Conservation (phyloP, 2,329 filamentous ascomycete species). For the Aspergillus japonicus region DNA sequence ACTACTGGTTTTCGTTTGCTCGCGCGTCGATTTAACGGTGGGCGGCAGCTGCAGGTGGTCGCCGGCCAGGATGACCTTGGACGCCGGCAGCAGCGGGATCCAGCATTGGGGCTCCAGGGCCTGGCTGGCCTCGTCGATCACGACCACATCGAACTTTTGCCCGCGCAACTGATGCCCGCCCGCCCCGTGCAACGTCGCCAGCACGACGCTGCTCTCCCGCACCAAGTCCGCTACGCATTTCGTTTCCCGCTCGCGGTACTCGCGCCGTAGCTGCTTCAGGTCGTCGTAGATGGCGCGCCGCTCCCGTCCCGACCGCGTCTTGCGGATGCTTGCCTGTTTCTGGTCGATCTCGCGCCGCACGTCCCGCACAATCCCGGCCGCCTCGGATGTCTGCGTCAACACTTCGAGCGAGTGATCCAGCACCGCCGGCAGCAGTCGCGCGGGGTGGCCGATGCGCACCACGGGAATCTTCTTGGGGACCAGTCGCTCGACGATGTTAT, state of each 20-base stretch:
- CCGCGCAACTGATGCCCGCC: constrained; percentile 79
- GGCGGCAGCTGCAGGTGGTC: constrained; percentile 93
- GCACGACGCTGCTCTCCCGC: constrained; percentile 75
- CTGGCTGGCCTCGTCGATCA: constrained; percentile 95
- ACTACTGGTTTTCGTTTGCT: constrained; percentile 50
- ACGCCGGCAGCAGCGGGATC: constrained; percentile 76
- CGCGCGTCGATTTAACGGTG: constrained; percentile 76
- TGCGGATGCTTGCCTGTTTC: constrained; percentile 84
- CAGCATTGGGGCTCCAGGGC: constrained; percentile 96
- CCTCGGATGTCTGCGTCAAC: constrained; percentile 84
- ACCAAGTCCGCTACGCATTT: constrained; percentile 77
- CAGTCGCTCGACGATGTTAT: constrained; percentile 94
- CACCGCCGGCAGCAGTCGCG: constrained; percentile 82
- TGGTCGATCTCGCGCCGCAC: constrained; percentile 89
- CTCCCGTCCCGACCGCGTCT: constrained; percentile 78
- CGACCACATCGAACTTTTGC: constrained; percentile 85
- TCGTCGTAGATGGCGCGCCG: constrained; percentile 79
- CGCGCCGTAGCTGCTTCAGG: constrained; percentile 78
- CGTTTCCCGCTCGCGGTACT: constrained; percentile 81
- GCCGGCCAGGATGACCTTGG: constrained; percentile 87
- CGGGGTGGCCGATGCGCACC: constrained; percentile 87
- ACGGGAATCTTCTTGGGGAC: constrained; percentile 82
- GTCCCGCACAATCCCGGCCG: constrained; percentile 83
- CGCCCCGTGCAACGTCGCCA: constrained; percentile 89
- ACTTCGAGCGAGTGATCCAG: constrained; percentile 88